Percentiles rank a stretch among this genome's conserved stretches.
These are phyloP conservation scores for Actinomortierella wolfii DNA, from an alignment of 371 early-diverging fungal genomes.

Conservation along the genomic window DNA sequence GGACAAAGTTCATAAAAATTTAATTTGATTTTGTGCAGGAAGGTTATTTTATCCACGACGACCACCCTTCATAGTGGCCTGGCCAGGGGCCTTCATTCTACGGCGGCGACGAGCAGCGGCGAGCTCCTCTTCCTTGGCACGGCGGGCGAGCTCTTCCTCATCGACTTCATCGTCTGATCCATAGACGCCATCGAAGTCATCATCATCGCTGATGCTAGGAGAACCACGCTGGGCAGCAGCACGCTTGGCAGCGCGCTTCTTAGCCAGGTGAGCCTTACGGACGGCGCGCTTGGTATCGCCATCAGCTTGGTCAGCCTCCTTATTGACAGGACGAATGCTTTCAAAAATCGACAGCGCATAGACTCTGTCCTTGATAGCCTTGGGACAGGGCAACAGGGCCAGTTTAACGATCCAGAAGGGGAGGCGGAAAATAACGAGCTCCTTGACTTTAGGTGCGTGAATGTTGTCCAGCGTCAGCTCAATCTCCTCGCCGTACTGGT, in stretches of 20 bases:
- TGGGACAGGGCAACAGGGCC: constrained; percentile 20
- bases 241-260: constrained; percentile 40
- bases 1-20: too few relatives aligned
- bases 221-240: constrained; percentile 34
- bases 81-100: constrained; percentile 45
- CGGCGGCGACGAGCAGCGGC: constrained; percentile 45
- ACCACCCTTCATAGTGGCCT: constrained; percentile 43
- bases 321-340: constrained; percentile 34
- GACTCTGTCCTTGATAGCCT: constrained; percentile 25
- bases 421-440: constrained; percentile 24
- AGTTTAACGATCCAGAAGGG: constrained; percentile 41
- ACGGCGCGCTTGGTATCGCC: constrained; percentile 25
- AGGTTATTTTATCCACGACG: constrained; percentile 43
- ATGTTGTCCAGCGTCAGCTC: constrained; percentile 42
- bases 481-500: constrained; percentile 44
- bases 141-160: constrained; percentile 4
- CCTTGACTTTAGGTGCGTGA: constrained; percentile 25
- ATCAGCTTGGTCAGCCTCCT: constrained; percentile 26
- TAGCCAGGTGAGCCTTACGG: constrained; percentile 37
- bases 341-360: constrained; percentile 30
- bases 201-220: constrained; percentile 32
- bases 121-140: constrained; percentile 31
- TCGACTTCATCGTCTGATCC: constrained; percentile 19
- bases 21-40: too few relatives aligned
- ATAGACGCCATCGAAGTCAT: neutral